Evolutionary conservation across 768 basidiomycete species (phyloP).

Genomic region (Xerocomellus chrysenteron): DNA sequence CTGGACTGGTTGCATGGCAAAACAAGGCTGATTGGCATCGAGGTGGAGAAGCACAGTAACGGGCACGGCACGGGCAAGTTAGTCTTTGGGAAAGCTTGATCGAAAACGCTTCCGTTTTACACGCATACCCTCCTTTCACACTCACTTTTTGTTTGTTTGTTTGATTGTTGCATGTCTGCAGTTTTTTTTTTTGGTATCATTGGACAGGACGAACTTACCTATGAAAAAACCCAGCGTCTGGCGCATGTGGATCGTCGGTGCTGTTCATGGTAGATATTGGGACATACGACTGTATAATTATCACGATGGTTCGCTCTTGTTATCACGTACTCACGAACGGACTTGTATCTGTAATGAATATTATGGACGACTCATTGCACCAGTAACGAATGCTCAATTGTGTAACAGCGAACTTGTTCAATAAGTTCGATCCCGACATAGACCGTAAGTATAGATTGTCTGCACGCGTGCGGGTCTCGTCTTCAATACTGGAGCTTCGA

Average conservation of each 20-base stretch:
- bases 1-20: slow-evolving; percentile 67
- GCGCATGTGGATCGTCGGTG: slow-evolving; percentile 14
- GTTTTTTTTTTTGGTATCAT: slow-evolving; percentile 2
- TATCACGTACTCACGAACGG: slow-evolving; percentile 13
- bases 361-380: slow-evolving; percentile 1
- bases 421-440: too few species aligned
- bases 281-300: slow-evolving; percentile 21
- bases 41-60: slow-evolving; percentile 47
- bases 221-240: slow-evolving; percentile 1
- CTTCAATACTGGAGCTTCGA: too few species aligned
- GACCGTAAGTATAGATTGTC: too few species aligned
- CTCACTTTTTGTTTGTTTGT: not conserved
- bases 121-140: slow-evolving; percentile 4
- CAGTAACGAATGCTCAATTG: not conserved
- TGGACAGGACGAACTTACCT: not conserved
- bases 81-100: slow-evolving; percentile 45
- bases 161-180: not conserved
- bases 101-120: not conserved
- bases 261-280: slow-evolving; percentile 15
- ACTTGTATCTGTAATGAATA: slow-evolving; percentile 21
- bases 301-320: slow-evolving; percentile 7
- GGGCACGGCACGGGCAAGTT: slow-evolving; percentile 46
- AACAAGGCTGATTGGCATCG: slow-evolving; percentile 58
- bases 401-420: too few species aligned
- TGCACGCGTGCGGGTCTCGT: too few species aligned